These are phyloP conservation scores for Saccharomyces hybrid DNA, from an alignment of 1,139 yeast species.

Conservation along the genomic window DNA sequence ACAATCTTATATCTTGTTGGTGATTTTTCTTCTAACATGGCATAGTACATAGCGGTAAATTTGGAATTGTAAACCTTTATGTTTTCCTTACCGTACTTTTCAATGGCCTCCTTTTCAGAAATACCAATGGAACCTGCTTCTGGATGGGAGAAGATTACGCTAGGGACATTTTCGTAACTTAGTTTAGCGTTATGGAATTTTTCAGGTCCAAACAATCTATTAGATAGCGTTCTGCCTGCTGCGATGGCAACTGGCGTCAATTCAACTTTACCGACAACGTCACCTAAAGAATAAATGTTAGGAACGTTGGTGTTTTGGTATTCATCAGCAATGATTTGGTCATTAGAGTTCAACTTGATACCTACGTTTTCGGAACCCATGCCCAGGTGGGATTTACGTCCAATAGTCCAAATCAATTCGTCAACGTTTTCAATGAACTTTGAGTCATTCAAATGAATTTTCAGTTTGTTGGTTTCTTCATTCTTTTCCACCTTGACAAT, in stretches of 20 bases:
- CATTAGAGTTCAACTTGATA: constrained; percentile 49
- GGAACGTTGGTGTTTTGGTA: constrained; percentile 73
- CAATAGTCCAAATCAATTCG: constrained; percentile 84
- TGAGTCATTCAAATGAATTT: constrained; percentile 51
- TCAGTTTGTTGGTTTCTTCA: constrained; percentile 49
- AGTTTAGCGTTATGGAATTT: constrained; percentile 60
- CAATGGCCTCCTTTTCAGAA: constrained; percentile 67
- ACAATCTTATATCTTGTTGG: constrained; percentile 85
- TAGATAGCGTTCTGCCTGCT: constrained; percentile 89
- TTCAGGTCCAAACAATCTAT: constrained; percentile 81
- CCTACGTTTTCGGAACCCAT: constrained; percentile 74
- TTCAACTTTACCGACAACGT: constrained; percentile 84
- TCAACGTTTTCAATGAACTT: constrained; percentile 57
- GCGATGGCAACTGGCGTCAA: constrained; percentile 98
- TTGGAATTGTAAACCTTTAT: constrained; percentile 74
- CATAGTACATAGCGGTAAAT: constrained; percentile 90
- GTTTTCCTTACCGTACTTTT: constrained; percentile 70
- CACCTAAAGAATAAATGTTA: constrained; percentile 74
- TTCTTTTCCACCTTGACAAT: constrained; percentile 56
- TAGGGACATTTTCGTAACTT: constrained; percentile 80
- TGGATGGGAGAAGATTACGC: constrained; percentile 92
- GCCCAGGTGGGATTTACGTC: constrained; percentile 70
- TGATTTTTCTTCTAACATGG: constrained; percentile 76
- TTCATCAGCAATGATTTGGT: constrained; percentile 71
- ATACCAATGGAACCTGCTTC: constrained; percentile 94